Evolutionary conservation across 2,329 filamentous ascomycete genomes (phyloP).

Genomic region (Nigrospora sphaerica): DNA sequence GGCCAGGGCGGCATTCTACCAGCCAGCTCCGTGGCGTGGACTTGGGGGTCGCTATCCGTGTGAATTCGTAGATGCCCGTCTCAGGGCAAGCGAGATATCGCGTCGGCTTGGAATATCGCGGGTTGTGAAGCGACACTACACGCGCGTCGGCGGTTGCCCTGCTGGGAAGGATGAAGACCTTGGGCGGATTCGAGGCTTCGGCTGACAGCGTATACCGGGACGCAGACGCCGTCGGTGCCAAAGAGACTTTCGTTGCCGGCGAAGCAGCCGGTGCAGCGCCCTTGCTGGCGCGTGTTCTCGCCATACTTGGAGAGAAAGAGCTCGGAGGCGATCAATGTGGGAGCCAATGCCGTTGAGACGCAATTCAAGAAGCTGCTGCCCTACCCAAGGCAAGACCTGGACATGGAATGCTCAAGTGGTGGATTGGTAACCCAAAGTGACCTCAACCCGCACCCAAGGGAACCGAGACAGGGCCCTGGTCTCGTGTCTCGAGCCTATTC

Average conservation of each 20-base stretch:
- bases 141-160: slow-evolving; percentile 44
- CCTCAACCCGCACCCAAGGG: too few relatives aligned
- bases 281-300: slow-evolving; percentile 41
- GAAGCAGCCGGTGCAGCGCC: slow-evolving; percentile 19
- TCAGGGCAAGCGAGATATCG: slow-evolving; percentile 57
- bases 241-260: slow-evolving; percentile 15
- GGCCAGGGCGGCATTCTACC: slow-evolving; percentile 29
- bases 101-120: slow-evolving; percentile 44
- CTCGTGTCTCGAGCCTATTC: too few relatives aligned
- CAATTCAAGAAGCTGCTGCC: too few relatives aligned
- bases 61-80: slow-evolving; percentile 60
- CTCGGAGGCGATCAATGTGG: too few relatives aligned
- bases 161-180: slow-evolving; percentile 56
- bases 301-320: slow-evolving; percentile 27
- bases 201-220: slow-evolving; percentile 35
- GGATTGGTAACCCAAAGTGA: too few relatives aligned
- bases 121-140: slow-evolving; percentile 54
- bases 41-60: slow-evolving; percentile 44
- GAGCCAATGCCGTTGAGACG: too few relatives aligned
- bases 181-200: slow-evolving; percentile 35
- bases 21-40: slow-evolving; percentile 56
- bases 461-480: too few relatives aligned
- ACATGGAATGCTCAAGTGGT: too few relatives aligned
- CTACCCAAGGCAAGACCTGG: too few relatives aligned
- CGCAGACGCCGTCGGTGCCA: slow-evolving; percentile 16